These are phyloP conservation scores for Ciborinia camelliae DNA, from an alignment of 2,329 filamentous ascomycete genomes.

Conservation along the genomic window DNA sequence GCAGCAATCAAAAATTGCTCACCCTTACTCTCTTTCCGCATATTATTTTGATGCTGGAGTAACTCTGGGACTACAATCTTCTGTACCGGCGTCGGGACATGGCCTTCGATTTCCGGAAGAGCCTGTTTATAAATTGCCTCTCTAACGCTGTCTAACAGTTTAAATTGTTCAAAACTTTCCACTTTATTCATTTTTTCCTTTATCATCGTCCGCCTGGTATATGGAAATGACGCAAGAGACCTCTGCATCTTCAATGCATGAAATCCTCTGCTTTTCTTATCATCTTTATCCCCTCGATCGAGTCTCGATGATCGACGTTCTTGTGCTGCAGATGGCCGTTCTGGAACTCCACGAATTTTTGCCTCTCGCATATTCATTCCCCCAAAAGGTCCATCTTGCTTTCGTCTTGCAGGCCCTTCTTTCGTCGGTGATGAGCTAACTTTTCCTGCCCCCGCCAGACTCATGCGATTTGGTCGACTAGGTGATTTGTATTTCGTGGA, in stretches of 20 bases:
- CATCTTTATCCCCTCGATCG: conserved; percentile 21
- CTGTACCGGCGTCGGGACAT: conserved; percentile 86
- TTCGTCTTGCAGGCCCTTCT: conserved; percentile 39
- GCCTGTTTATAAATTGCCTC: conserved; percentile 70
- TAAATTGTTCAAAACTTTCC: conserved; percentile 78
- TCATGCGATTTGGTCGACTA: conserved; percentile 32
- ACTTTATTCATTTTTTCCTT: conserved; percentile 60
- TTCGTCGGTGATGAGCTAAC: conserved; percentile 24
- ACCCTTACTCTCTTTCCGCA: conserved; percentile 34
- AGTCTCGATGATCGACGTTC: conserved; percentile 20
- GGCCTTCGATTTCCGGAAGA: conserved; percentile 68
- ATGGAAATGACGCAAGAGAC: conserved; percentile 71
- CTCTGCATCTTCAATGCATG: conserved; percentile 95
- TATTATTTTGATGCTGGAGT: conserved; percentile 51
- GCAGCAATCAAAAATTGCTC: conserved; percentile 78
- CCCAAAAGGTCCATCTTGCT: conserved; percentile 52
- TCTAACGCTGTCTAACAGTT: conserved; percentile 68
- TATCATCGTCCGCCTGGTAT: conserved; percentile 56
- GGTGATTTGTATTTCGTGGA: conserved; percentile 20
- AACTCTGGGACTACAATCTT: conserved; percentile 82
- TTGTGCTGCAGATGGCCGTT: conserved; percentile 34
- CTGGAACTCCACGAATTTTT: conserved; percentile 43
- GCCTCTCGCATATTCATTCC: conserved; percentile 56
- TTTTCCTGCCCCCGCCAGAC: conserved; percentile 28
- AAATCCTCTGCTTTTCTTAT: conserved; percentile 43